Base-by-base conservation (phyloP, 1,284 basidiomycete species). In the Fomitopsis pinicola region DNA sequence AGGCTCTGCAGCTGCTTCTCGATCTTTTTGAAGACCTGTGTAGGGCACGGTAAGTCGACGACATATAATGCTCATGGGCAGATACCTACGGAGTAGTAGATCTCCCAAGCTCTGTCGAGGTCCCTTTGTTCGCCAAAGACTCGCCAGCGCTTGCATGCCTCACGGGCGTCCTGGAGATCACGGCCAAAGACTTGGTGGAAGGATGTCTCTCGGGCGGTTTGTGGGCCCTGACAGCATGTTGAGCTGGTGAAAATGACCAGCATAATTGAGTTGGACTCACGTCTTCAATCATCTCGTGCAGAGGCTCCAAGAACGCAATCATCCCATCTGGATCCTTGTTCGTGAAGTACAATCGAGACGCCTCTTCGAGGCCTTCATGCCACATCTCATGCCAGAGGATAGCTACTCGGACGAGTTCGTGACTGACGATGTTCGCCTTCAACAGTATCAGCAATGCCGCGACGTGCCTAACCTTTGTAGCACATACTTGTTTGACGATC, bases 351-450 rank as follows among this genome's bases (percentile, higher is more conserved):
- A 97, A 80, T 57, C 97, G 86, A 12, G 96, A 98, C 2, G 97
- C 97, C 75, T 99, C 97, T 77, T 99, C 97, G 26, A 99, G 81
- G 14, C 95, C 96, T 78, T 99, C 97, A 71, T 98, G 95, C 97
- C 97, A 99, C 70, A 97, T 82, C 75, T 99, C 97, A 71, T 99
- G 96, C 97, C 97, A 99, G 19, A 99, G 80, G 64, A 99, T 99
- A 2, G 97, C 97, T 3, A 98, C 95, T 15, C 97, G 89, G 67
- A 99, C 98, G 36, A 99, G 85, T 74, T 99, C 97, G 54, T 94
- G 89, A 73, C 93, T 94, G 72, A 99, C 95, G 19, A 98, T 75
- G 59, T 92, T 78, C 14, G 97, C 97, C 88, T 94, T 36, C 15
- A 17, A 40, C 33, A 26, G 5, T 52, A 17, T 26, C 10, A 33